A percentile compares a stretch with the other conserved stretches of the same genome.
phyloP scores from a whole-genome alignment of 2,329 filamentous ascomycete genomes.

The Aureobasidium zeae region DNA sequence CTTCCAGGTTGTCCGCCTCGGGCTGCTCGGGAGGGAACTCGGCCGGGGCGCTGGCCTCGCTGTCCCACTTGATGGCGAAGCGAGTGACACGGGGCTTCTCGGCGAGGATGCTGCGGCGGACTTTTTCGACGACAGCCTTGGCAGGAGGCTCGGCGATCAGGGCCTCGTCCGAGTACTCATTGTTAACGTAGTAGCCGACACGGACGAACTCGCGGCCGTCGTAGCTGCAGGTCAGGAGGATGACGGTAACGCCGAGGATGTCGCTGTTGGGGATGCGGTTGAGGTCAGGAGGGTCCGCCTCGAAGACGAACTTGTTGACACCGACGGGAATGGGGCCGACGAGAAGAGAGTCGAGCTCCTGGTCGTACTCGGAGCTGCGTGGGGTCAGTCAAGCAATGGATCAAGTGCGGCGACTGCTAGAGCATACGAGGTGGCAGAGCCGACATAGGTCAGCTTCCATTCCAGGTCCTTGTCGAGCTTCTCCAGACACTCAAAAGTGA shows the following conservation, averaged over 20 bases:
- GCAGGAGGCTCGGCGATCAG: slow-evolving; percentile 80
- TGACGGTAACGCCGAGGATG: slow-evolving; percentile 92
- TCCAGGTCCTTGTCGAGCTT: slow-evolving; percentile 93
- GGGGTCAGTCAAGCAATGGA: slow-evolving; percentile 18
- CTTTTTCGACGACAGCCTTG: slow-evolving; percentile 86
- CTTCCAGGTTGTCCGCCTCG: slow-evolving; percentile 76
- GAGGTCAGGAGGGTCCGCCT: slow-evolving; percentile 86
- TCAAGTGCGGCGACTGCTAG: slow-evolving; percentile 13
- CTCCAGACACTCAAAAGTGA: slow-evolving; percentile 97
- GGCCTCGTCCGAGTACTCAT: slow-evolving; percentile 92
- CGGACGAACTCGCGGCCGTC: slow-evolving; percentile 94
- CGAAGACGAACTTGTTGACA: slow-evolving; percentile 97
- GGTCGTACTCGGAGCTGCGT: slow-evolving; percentile 82
- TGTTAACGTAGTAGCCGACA: slow-evolving; percentile 99
- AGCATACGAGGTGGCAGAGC: slow-evolving; percentile 88
- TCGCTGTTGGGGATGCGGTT: slow-evolving; percentile 87
- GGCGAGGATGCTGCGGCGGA: slow-evolving; percentile 82
- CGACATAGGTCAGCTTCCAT: slow-evolving; percentile 99
- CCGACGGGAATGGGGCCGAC: slow-evolving; percentile 96
- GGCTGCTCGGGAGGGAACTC: slow-evolving; percentile 97
- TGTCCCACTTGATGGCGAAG: slow-evolving; percentile 99
- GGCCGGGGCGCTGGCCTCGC: slow-evolving; percentile 89
- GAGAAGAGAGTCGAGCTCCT: slow-evolving; percentile 93
- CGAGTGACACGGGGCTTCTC: slow-evolving; percentile 96
- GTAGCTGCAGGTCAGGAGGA: slow-evolving; percentile 92